Conservation (phyloP, 148 eudicot species). For the Rhododendron henanense region DNA sequence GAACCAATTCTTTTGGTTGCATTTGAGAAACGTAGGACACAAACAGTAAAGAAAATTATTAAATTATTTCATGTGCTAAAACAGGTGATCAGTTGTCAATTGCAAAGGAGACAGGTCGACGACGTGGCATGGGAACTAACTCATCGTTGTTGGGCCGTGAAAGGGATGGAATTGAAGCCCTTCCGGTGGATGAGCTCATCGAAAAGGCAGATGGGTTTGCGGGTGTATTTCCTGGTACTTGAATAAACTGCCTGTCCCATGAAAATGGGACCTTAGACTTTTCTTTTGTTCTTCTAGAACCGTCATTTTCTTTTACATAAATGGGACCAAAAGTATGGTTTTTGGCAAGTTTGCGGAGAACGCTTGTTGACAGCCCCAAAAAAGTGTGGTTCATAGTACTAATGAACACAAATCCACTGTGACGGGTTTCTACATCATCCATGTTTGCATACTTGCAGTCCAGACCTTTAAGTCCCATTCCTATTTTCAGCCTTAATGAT, state of each 20-base stretch:
- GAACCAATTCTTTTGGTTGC: not conserved
- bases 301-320: not conserved
- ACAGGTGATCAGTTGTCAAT: conserved; percentile 66
- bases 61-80: not conserved
- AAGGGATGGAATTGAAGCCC: conserved; percentile 39
- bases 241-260: not conserved
- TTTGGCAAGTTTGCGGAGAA: not conserved
- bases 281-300: not conserved
- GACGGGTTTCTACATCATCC: not conserved
- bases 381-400: not conserved
- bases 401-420: not conserved
- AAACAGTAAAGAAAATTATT: not conserved
- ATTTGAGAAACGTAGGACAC: not conserved
- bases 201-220: conserved; percentile 73
- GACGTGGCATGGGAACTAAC: conserved; percentile 67
- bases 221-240: conserved; percentile 60
- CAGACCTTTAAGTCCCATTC: not conserved
- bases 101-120: conserved; percentile 68
- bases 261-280: not conserved
- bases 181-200: conserved; percentile 55
- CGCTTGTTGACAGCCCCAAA: not conserved
- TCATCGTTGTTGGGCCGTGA: conserved; percentile 49
- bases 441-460: not conserved
- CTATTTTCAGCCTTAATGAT: not conserved
- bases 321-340: not conserved